phyloP scores from a whole-genome alignment of 768 basidiomycete species.

The Pisolithus albus region DNA sequence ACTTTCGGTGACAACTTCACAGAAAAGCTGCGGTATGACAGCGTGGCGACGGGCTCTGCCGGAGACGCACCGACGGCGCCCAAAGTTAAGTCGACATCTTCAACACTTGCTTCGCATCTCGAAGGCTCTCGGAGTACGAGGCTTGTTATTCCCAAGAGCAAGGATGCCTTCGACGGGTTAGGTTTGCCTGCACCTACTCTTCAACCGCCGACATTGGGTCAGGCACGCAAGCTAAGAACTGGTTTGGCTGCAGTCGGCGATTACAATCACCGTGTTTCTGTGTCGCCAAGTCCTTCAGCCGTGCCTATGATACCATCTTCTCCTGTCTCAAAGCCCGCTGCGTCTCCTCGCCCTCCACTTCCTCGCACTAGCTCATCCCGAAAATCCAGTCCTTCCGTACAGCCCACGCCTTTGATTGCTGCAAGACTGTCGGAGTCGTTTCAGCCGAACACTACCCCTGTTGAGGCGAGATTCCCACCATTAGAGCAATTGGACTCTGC shows the following conservation, averaged over 20 bases:
- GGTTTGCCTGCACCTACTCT: constrained; percentile 42
- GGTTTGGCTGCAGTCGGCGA: constrained; percentile 52
- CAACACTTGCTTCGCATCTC: constrained; percentile 19
- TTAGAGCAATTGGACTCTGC: constrained; percentile 74
- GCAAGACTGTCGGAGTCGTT: constrained; percentile 27
- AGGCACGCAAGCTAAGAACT: constrained; percentile 66
- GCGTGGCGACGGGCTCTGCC: constrained; percentile 8
- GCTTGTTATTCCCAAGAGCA: constrained; percentile 34
- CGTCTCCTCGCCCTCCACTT: constrained; percentile 26
- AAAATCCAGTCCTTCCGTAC: constrained; percentile 13
- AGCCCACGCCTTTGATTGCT: constrained; percentile 28
- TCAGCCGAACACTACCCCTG: constrained; percentile 38
- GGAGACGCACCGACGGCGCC: constrained; percentile 1
- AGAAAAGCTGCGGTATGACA: constrained; percentile 48
- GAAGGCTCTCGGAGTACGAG: constrained; percentile 28
- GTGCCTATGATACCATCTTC: constrained; percentile 12
- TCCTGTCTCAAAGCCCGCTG: constrained; percentile 14
- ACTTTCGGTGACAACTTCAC: constrained; percentile 65
- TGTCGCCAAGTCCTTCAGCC: constrained; percentile 11
- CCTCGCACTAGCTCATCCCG: constrained; percentile 12
- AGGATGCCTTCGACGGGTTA: constrained; percentile 77
- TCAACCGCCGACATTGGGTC: constrained; percentile 63
- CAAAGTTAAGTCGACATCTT: constrained; percentile 12
- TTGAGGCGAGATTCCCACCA: constrained; percentile 79
- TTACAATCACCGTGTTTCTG: constrained; percentile 18